phyloP scores from a whole-genome alignment of 768 basidiomycete species.

The Mycena galericulata region DNA sequence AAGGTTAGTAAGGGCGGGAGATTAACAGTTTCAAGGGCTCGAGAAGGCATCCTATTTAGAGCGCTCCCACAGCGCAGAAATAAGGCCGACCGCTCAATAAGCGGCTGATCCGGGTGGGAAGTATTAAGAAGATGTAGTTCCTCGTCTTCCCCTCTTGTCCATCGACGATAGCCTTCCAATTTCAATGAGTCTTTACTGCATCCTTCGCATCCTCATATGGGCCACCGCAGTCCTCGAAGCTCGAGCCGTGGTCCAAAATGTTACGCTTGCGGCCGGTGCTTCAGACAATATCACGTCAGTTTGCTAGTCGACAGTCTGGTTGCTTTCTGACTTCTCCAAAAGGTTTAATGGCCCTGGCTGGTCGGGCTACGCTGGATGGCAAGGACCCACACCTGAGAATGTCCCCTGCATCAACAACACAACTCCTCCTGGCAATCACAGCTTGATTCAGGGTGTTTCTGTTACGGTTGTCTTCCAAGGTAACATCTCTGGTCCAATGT shows the following conservation, averaged over 20 bases:
- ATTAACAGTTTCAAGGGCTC: no score
- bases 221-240: not conserved
- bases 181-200: not conserved
- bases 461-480: conserved; percentile 2
- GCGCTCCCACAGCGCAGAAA: no score
- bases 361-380: not conserved
- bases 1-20: no score
- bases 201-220: not conserved
- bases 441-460: not conserved
- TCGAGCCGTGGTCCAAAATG: not conserved
- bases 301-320: not conserved
- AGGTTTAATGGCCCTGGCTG: not conserved
- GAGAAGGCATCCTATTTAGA: no score
- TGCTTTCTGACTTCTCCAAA: not conserved
- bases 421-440: not conserved
- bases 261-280: not conserved
- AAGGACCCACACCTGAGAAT: not conserved
- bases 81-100: no score
- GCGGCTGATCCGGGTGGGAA: no score
- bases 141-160: no score
- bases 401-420: not conserved
- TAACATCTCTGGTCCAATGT: not conserved
- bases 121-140: no score
- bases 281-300: conserved; percentile 2
- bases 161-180: no score